A percentile compares a stretch with the other conserved stretches of the same genome.
These are phyloP conservation scores for Catunica adiposa DNA, from an alignment of 2,329 filamentous ascomycete species.

Conservation along the genomic window DNA sequence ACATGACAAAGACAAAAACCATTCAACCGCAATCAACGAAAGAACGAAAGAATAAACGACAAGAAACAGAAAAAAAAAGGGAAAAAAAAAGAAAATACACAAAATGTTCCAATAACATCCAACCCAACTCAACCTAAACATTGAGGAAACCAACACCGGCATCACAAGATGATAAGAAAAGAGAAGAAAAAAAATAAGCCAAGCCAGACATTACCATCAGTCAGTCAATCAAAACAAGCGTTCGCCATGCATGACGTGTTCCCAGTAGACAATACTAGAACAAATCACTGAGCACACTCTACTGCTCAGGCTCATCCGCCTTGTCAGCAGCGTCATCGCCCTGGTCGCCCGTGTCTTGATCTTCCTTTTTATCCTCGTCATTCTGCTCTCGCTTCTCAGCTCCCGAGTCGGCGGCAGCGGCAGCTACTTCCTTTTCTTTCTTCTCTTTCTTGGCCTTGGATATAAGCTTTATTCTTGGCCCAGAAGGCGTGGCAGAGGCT, in stretches of 20 bases:
- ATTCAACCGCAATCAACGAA: too few species aligned
- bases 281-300: not conserved
- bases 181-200: conserved; percentile 8
- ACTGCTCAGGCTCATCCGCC: not conserved
- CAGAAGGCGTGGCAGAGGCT: not conserved
- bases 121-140: not conserved
- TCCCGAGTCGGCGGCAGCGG: not conserved
- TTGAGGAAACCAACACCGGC: not conserved
- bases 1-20: conserved; percentile 4
- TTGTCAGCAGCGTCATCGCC: not conserved
- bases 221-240: conserved; percentile 10
- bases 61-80: not conserved
- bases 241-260: not conserved
- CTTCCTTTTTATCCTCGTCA: not conserved
- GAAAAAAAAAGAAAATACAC: not conserved
- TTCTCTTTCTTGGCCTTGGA: conserved; percentile 27
- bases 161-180: conserved; percentile 1
- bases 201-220: conserved; percentile 2
- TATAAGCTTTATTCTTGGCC: conserved; percentile 19
- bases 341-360: not conserved
- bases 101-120: not conserved
- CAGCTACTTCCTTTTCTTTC: conserved; percentile 11
- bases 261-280: not conserved
- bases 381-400: not conserved
- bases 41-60: not conserved